Percentiles rank a stretch among this genome's conserved stretches.
Conservation (phyloP, 2,329 filamentous ascomycete species). For the Arthrobotrys sphaeroides region DNA sequence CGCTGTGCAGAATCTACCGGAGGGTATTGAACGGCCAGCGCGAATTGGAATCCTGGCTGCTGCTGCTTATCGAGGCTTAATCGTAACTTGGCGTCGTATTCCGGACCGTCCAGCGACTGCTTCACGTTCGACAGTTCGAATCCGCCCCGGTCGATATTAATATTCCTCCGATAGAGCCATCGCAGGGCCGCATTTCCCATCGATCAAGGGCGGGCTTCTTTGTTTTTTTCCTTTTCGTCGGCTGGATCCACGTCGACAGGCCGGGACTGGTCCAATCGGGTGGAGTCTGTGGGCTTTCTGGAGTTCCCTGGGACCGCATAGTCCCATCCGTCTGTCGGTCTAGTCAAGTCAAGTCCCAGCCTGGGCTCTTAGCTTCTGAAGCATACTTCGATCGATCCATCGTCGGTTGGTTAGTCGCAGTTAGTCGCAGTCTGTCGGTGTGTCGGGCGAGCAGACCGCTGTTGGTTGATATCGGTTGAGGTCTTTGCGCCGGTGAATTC, state of each 20-base stretch:
- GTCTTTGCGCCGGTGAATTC: too few species aligned
- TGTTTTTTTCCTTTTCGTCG: neutral
- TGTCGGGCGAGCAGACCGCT: too few species aligned
- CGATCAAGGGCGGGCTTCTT: neutral
- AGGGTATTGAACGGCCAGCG: neutral
- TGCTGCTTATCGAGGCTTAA: slow-evolving; percentile 14
- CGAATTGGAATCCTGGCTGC: slow-evolving; percentile 14
- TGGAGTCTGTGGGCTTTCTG: neutral
- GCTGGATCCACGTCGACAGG: slow-evolving; percentile 46
- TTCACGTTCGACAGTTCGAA: neutral
- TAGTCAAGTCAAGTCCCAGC: too few species aligned
- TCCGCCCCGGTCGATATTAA: neutral
- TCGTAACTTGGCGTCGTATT: slow-evolving; percentile 17
- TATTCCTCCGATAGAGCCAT: neutral
- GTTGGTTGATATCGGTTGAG: too few species aligned
- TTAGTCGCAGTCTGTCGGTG: too few species aligned
- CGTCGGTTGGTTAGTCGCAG: neutral
- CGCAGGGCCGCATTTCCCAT: neutral
- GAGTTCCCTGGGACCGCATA: neutral
- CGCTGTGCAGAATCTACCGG: too few species aligned
- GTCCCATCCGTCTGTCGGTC: neutral
- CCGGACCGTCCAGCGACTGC: neutral
- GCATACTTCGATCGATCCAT: neutral
- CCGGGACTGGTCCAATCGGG: slow-evolving; percentile 38
- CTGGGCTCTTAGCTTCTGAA: too few species aligned